These are phyloP conservation scores for Didymella glomerata DNA, from an alignment of 2,329 filamentous ascomycete species.

Conservation along the genomic window DNA sequence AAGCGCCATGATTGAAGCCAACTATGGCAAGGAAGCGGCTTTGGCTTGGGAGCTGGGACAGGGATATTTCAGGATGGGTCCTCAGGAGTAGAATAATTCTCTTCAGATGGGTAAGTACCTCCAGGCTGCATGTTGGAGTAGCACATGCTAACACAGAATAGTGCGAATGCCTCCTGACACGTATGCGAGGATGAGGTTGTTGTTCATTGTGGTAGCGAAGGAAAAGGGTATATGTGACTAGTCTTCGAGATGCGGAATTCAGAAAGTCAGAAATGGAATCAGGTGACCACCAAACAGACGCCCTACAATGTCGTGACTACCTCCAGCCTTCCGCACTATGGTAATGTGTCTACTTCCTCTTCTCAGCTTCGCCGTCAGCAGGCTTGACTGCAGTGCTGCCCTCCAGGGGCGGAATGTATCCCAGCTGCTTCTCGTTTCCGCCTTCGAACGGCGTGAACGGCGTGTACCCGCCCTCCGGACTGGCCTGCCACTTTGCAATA, in stretches of 20 bases:
- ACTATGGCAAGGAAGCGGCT: no score
- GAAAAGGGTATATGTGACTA: neutral
- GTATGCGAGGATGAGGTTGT: no score
- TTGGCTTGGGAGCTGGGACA: no score
- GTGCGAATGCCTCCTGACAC: no score
- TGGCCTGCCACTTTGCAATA: conserved; percentile 82
- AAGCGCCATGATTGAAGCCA: no score
- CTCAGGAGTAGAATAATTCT: no score
- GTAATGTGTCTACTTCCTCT: conserved; percentile 27
- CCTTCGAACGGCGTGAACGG: conserved; percentile 37
- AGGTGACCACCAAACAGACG: neutral
- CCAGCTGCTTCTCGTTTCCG: conserved; percentile 36
- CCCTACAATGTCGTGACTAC: neutral
- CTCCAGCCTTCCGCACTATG: neutral
- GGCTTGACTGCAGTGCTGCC: conserved; percentile 37
- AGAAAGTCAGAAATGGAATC: neutral
- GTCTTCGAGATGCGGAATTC: no score
- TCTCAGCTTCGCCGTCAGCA: conserved; percentile 28
- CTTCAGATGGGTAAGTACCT: no score
- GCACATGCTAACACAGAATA: no score
- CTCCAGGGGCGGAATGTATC: conserved; percentile 43
- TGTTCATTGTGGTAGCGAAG: neutral
- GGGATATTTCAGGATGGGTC: no score
- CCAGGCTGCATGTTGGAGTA: no score
- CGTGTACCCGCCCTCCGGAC: conserved; percentile 33